phyloP scores from a whole-genome alignment of 2,329 filamentous ascomycete species.

The Nemania sp. region DNA sequence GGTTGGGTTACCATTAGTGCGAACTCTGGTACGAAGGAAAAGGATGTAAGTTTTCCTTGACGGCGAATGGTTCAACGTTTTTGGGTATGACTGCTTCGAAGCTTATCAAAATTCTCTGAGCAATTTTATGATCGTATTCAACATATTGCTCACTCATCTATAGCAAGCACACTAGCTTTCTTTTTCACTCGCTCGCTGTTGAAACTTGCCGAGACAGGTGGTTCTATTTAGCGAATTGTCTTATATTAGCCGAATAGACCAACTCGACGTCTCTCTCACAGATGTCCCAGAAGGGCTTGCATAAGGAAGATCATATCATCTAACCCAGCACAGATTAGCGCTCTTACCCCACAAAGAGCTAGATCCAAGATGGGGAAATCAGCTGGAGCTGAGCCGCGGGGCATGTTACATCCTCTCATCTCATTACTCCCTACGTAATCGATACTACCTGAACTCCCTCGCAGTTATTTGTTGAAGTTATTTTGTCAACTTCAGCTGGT shows the following conservation, averaged over 20 bases:
- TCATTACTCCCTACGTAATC: neutral
- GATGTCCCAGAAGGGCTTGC: too few relatives aligned
- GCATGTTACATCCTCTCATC: neutral
- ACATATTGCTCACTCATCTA: neutral
- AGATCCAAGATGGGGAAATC: neutral
- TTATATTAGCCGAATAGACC: too few relatives aligned
- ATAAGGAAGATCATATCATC: neutral
- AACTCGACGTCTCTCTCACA: too few relatives aligned
- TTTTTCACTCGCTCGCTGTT: too few relatives aligned
- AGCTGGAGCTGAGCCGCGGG: constrained; percentile 1
- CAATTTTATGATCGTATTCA: constrained; percentile 1
- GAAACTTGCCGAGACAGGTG: too few relatives aligned
- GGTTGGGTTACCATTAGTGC: neutral
- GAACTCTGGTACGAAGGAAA: neutral
- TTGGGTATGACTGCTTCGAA: neutral
- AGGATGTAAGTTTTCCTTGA: neutral
- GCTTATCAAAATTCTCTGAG: neutral
- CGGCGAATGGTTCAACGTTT: neutral
- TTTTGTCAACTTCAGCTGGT: neutral
- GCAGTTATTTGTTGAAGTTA: neutral
- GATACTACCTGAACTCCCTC: neutral
- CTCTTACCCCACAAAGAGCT: neutral
- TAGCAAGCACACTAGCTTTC: too few relatives aligned
- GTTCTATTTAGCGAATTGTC: too few relatives aligned
- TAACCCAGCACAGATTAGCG: neutral